Base-by-base conservation (phyloP, 345 rosid species). In the Passiflora organensis region DNA sequence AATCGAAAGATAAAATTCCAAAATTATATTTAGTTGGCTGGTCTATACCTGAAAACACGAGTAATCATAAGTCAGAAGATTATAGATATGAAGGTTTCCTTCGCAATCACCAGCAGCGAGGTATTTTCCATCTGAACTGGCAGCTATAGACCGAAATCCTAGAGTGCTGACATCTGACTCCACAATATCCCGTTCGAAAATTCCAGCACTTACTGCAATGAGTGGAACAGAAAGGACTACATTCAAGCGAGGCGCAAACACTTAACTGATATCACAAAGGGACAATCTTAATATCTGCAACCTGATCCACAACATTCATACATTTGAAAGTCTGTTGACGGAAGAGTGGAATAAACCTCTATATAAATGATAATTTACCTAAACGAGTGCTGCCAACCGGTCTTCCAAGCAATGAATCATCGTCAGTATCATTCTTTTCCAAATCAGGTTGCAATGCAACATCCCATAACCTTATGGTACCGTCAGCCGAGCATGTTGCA, bases 401-500 rank as follows among this genome's bases (percentile, higher is more conserved):
- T 56, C 70, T 64, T 57, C 64, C 32, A 60, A 58, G 66, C 42
- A 46, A 39, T 60, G 61, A 67, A 50, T 69, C 64, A 18, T 24
- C 49, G 48, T 54, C 73, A 53, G 62, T 47, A 38, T 48, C 66
- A 63, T 63, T 76, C 48, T 74, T 60, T 53, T 49, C 71, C 16
- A 56, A 53, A 63, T 67, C 72, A 34, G 73, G 68, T 66, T 77
- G 81, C 50, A 76, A 56, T 60, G 68, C 77, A 62, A 89, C 82
- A 73, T 85, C 96, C 95, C 96, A 85, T 65, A 89, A 66, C 72
- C 95, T 77, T 46, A 85, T 79, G 53, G 85, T 80, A 37, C 95
- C 95, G 71, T 88, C 96, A 60, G 86, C 79, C 38, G 95, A 85
- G 74, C 95, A 89, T 56, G 91, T 89, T 32, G 95, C 81, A 69